A percentile compares a stretch with the other conserved stretches of the same genome.
These are phyloP conservation scores for Ceratocystis huliohia DNA, from an alignment of 2,329 filamentous ascomycete species.

Conservation along the genomic window DNA sequence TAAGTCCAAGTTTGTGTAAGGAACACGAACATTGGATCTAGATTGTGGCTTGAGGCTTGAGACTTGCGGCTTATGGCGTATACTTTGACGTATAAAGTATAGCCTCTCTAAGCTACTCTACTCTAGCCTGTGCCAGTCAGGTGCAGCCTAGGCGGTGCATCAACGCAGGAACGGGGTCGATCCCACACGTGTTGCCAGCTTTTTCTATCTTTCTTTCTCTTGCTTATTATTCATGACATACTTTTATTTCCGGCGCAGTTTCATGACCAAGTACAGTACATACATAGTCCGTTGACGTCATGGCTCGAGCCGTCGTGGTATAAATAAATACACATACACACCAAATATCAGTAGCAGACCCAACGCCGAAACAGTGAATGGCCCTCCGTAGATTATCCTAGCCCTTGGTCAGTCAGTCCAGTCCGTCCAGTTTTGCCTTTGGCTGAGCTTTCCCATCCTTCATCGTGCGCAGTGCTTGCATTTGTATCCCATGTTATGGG, in stretches of 20 bases:
- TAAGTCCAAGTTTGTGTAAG: slow-evolving; percentile 12
- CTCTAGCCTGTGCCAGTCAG: no score
- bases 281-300: neutral
- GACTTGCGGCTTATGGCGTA: neutral
- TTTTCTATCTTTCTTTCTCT: neutral
- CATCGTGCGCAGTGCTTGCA: no score
- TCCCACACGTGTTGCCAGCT: no score
- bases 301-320: neutral
- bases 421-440: no score
- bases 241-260: neutral
- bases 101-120: no score
- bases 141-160: no score
- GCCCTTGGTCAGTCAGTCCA: no score
- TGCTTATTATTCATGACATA: neutral
- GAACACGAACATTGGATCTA: neutral
- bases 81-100: neutral
- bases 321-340: neutral
- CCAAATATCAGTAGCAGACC: neutral
- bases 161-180: no score
- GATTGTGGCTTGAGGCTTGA: neutral
- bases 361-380: neutral
- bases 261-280: neutral
- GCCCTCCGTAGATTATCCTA: no score
- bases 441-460: no score
- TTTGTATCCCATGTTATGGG: no score